Conservation (phyloP, 2,329 filamentous ascomycete genomes). For the Sporothrix schenckii region DNA sequence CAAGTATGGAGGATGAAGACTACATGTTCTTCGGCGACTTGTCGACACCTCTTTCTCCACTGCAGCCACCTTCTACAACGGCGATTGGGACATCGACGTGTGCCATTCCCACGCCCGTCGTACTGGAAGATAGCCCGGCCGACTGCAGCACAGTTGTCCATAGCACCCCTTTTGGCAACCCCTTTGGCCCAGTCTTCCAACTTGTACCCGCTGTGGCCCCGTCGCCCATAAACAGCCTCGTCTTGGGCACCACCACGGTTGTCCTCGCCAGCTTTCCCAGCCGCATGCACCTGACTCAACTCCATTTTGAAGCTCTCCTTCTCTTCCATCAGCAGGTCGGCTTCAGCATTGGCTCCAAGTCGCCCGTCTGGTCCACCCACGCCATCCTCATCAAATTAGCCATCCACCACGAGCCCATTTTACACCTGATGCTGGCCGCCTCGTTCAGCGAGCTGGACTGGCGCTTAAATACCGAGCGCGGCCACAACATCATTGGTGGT, state of each 20-base stretch:
- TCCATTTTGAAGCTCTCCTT: constrained; percentile 18
- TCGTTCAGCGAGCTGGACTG: constrained; percentile 28
- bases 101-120: not conserved
- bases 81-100: not conserved
- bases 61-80: not conserved
- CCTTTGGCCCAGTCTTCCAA: not conserved
- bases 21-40: constrained; percentile 8
- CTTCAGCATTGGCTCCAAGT: constrained; percentile 27
- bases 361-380: constrained; percentile 29
- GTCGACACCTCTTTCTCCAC: not conserved
- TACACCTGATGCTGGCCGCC: constrained; percentile 26
- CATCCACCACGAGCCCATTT: constrained; percentile 25
- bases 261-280: constrained; percentile 23
- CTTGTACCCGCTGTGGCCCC: not conserved
- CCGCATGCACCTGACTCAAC: constrained; percentile 8
- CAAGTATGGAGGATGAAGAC: not conserved
- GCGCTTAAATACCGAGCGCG: not conserved
- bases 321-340: constrained; percentile 27
- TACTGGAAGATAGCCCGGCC: not conserved
- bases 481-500: not conserved
- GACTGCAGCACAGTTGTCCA: not conserved
- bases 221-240: not conserved
- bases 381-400: constrained; percentile 28
- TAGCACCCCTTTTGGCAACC: not conserved
- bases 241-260: constrained; percentile 22